These are phyloP conservation scores for Saccharomycopsis sp. DNA, from an alignment of 805 yeast species.

Conservation along the genomic window DNA sequence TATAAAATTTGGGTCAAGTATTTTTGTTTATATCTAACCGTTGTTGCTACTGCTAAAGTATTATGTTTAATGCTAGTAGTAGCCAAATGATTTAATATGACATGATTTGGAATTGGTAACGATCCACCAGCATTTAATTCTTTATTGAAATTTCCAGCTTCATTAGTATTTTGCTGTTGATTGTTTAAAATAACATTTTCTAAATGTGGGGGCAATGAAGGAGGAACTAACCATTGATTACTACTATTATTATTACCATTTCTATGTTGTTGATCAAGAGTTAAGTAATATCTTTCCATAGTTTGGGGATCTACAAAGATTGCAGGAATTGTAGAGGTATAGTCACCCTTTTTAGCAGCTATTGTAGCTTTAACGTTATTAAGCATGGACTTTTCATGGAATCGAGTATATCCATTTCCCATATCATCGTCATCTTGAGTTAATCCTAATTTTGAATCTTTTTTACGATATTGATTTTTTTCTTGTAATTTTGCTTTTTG, in stretches of 20 bases:
- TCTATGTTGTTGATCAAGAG: constrained; percentile 62
- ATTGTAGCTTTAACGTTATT: constrained; percentile 20
- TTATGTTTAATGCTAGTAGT: constrained; percentile 91
- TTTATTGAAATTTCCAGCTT: constrained; percentile 16
- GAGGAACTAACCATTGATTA: constrained; percentile 72
- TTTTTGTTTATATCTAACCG: constrained; percentile 78
- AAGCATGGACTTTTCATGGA: constrained; percentile 47
- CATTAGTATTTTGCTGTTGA: constrained; percentile 17
- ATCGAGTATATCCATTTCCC: constrained; percentile 72
- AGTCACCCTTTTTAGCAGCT: constrained; percentile 26
- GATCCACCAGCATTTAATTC: constrained; percentile 18
- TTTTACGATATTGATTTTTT: constrained; percentile 2
- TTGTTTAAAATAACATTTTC: constrained; percentile 91
- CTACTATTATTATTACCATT: constrained; percentile 39
- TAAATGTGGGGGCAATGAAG: constrained; percentile 92
- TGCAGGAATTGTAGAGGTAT: constrained; percentile 66
- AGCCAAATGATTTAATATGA: constrained; percentile 88
- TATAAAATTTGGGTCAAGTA: constrained; percentile 87
- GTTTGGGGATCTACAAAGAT: constrained; percentile 78
- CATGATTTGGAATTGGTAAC: constrained; percentile 79
- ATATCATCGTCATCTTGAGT: constrained; percentile 67
- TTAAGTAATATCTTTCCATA: constrained; percentile 71
- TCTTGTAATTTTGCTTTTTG: constrained; percentile 3
- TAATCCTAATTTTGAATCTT: constrained; percentile 54
- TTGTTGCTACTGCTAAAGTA: constrained; percentile 86